phyloP scores from a whole-genome alignment of 176 grass and related monocot species.

The Olyra latifolia region DNA sequence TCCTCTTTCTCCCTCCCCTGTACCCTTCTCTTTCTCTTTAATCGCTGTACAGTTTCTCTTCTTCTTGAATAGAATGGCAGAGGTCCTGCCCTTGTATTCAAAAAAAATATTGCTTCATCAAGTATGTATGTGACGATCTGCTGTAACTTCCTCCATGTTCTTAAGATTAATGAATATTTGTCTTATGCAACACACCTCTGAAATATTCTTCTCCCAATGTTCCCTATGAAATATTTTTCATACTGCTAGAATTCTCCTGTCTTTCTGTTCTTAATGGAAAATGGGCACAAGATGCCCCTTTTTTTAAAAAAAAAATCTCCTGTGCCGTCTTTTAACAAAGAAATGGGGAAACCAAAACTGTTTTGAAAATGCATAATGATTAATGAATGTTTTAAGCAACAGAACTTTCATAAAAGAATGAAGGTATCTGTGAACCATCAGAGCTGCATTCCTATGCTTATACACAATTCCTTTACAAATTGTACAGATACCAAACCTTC shows the following conservation, averaged over 20 bases:
- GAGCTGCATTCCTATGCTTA: constrained; percentile 36
- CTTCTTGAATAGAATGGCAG: too few species aligned
- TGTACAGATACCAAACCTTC: constrained; percentile 22
- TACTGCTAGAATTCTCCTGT: background rate
- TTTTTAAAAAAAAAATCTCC: too few species aligned
- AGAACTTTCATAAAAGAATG: constrained; percentile 27
- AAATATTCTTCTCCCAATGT: background rate
- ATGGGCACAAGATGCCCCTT: too few species aligned
- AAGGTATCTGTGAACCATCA: constrained; percentile 27
- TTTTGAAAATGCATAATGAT: background rate
- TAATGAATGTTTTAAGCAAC: constrained; percentile 10
- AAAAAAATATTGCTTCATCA: background rate
- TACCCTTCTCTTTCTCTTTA: too few species aligned
- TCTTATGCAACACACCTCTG: background rate
- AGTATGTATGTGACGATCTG: background rate
- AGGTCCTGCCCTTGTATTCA: too few species aligned
- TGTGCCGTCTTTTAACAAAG: too few species aligned
- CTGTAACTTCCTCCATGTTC: background rate
- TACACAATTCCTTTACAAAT: constrained; percentile 40
- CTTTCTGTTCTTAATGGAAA: background rate
- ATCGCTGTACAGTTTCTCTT: too few species aligned
- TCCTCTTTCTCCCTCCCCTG: too few species aligned
- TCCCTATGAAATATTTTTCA: background rate
- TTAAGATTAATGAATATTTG: background rate
- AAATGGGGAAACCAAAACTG: too few species aligned